Conservation (phyloP, 495 filamentous ascomycete species). For the Daldinia concentrica region DNA sequence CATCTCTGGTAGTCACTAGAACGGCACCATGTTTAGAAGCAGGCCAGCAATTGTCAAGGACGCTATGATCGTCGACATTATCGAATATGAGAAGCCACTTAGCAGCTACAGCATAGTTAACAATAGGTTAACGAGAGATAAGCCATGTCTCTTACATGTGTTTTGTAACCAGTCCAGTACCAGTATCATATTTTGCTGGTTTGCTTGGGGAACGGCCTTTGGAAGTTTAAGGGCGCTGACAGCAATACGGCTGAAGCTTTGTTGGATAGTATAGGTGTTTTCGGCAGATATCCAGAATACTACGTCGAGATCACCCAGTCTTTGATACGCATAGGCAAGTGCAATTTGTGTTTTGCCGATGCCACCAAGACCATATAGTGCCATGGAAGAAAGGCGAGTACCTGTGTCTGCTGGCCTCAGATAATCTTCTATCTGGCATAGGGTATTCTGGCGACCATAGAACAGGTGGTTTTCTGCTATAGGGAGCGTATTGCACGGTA, state of each 20-base stretch:
- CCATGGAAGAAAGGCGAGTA: constrained; percentile 38
- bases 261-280: constrained; percentile 44
- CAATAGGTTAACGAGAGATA: constrained; percentile 8
- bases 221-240: constrained; percentile 43
- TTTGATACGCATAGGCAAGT: constrained; percentile 42
- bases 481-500: constrained; percentile 23
- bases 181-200: constrained; percentile 44
- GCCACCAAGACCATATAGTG: constrained; percentile 52
- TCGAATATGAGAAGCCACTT: constrained; percentile 56
- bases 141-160: constrained; percentile 32
- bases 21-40: constrained; percentile 45
- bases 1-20: constrained; percentile 53
- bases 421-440: constrained; percentile 41
- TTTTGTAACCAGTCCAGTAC: constrained; percentile 51
- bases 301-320: constrained; percentile 47
- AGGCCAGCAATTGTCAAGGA: constrained; percentile 51
- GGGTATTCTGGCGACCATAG: constrained; percentile 45
- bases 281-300: constrained; percentile 57
- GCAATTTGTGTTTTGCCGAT: constrained; percentile 56
- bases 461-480: constrained; percentile 42
- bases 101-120: constrained; percentile 29
- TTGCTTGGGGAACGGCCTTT: constrained; percentile 43
- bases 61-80: constrained; percentile 48
- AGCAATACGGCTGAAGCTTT: constrained; percentile 48
- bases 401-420: constrained; percentile 32